Evolutionary conservation across 1,284 basidiomycete species (phyloP), one percentile per base, ranked within the genome.

Genomic region (Ustilago bromivora): DNA sequence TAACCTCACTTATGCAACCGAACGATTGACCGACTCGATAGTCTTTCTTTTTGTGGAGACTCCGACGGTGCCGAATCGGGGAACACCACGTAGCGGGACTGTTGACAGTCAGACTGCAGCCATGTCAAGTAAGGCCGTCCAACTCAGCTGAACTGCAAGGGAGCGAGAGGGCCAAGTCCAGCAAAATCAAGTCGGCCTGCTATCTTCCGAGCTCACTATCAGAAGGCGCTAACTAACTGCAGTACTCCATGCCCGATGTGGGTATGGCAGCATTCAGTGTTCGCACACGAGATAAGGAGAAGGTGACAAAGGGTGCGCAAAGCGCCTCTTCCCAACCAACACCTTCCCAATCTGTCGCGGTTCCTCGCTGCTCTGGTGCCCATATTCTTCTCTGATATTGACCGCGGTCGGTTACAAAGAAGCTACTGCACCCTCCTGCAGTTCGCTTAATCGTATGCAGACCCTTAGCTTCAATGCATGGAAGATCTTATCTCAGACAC

Each of bases 361-460:
- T 23, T 5, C 23, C 17, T 32, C 17, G 35, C 31, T 19, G 8
- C 41, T 58, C 9, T 13, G 32, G 49, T 32, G 49, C 49, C 49
- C 12, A 23, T 51, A 11, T 7, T 13, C 4, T 19, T 7, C 28
- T 51, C 11, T 13, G 2, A 51, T 31, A 51, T 31, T 32, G 49
- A 41, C 32, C n/a, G 52, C 31, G 15, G 40, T 41, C 66, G 47
- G 60, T 62, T 55, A 58, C 61, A 61, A 62, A 4, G 56, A 46
- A 68, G 60, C 66, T 68, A 68, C 59, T 62, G 61, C 53, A 62
- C 19, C 40, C 43, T 17, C 40, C 17, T 68, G 66, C 66, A 68
- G 54, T 47, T 68, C 60, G 66, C 15, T 31, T 66, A 52, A 35
- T 53, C 10, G 17, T 19, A 4, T 36, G 43, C 52, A 54, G 35